Percentiles rank a stretch among this genome's conserved stretches.
These are phyloP conservation scores for Didymella exigua DNA, from an alignment of 2,329 filamentous ascomycete genomes.

Conservation along the genomic window DNA sequence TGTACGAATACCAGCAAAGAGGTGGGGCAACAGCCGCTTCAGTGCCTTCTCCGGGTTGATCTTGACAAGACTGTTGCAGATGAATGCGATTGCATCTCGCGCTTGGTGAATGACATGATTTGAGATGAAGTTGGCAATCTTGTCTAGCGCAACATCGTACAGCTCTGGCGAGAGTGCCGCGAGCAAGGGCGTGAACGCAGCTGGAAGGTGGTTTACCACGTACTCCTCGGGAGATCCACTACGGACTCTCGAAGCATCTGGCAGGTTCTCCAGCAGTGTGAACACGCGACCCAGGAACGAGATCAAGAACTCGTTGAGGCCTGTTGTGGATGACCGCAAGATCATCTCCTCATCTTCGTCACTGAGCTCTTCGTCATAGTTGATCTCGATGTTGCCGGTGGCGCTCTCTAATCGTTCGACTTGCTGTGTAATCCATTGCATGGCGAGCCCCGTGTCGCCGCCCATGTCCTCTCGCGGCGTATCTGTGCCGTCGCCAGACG, in stretches of 20 bases:
- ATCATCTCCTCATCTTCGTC: slow-evolving; percentile 89
- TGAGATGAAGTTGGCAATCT: slow-evolving; percentile 88
- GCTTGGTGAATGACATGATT: slow-evolving; percentile 97
- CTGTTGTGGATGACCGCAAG: slow-evolving; percentile 89
- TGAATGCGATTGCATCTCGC: slow-evolving; percentile 97
- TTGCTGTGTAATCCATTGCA: slow-evolving; percentile 92
- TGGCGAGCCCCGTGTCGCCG: slow-evolving; percentile 65
- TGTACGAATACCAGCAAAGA: slow-evolving; percentile 88
- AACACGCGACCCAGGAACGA: slow-evolving; percentile 94
- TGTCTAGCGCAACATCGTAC: slow-evolving; percentile 89
- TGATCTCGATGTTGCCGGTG: slow-evolving; percentile 81
- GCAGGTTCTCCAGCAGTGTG: slow-evolving; percentile 91
- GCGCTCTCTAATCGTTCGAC: slow-evolving; percentile 92
- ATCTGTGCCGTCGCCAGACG: slow-evolving; percentile 31
- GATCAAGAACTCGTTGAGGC: slow-evolving; percentile 89
- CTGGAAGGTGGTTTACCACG: slow-evolving; percentile 92
- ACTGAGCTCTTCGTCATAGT: slow-evolving; percentile 80
- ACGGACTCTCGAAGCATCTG: slow-evolving; percentile 84
- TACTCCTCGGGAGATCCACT: slow-evolving; percentile 95
- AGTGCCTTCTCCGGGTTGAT: slow-evolving; percentile 92
- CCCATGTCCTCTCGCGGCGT: slow-evolving; percentile 45
- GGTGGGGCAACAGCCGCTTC: slow-evolving; percentile 86
- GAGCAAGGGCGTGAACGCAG: slow-evolving; percentile 87
- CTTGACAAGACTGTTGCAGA: slow-evolving; percentile 94
- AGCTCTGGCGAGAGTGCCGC: slow-evolving; percentile 90